Conservation (phyloP, 2,329 filamentous ascomycete genomes). For the Emmonsiellopsis sp. region DNA sequence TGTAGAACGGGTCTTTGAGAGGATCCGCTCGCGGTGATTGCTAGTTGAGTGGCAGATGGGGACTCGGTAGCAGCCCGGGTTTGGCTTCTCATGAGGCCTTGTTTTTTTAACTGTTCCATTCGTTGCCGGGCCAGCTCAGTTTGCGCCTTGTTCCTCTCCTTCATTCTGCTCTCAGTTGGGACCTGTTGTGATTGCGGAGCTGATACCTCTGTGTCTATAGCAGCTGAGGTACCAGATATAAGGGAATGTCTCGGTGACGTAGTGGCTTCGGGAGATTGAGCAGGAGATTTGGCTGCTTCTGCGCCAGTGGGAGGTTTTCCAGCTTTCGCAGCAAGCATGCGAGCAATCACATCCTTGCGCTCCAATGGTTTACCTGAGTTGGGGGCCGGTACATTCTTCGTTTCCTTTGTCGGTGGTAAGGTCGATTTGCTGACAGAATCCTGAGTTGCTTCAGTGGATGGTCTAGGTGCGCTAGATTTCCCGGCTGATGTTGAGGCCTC, state of each 20-base stretch:
- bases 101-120: slow-evolving; percentile 62
- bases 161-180: slow-evolving; percentile 17
- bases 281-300: slow-evolving; percentile 1
- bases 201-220: slow-evolving; percentile 18
- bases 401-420: neutral
- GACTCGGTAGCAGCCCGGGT: slow-evolving; percentile 15
- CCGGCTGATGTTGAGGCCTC: neutral
- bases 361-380: slow-evolving; percentile 43
- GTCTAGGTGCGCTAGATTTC: neutral
- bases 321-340: slow-evolving; percentile 62
- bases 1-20: slow-evolving; percentile 4
- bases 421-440: slow-evolving; percentile 9
- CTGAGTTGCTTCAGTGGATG: slow-evolving; percentile 7
- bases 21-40: slow-evolving; percentile 3
- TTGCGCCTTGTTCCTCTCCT: slow-evolving; percentile 49
- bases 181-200: slow-evolving; percentile 1
- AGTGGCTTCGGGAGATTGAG: neutral
- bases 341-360: slow-evolving; percentile 67
- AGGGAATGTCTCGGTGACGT: neutral
- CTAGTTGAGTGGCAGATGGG: neutral
- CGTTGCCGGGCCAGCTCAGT: slow-evolving; percentile 71
- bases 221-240: slow-evolving; percentile 7
- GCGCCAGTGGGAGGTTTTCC: slow-evolving; percentile 35
- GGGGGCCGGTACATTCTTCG: neutral
- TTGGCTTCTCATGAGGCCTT: slow-evolving; percentile 31